Evolutionary conservation across 352 stramenopile genomes (phyloP), one percentile per base, ranked within the genome.

Genomic region (Phytophthora sp.): DNA sequence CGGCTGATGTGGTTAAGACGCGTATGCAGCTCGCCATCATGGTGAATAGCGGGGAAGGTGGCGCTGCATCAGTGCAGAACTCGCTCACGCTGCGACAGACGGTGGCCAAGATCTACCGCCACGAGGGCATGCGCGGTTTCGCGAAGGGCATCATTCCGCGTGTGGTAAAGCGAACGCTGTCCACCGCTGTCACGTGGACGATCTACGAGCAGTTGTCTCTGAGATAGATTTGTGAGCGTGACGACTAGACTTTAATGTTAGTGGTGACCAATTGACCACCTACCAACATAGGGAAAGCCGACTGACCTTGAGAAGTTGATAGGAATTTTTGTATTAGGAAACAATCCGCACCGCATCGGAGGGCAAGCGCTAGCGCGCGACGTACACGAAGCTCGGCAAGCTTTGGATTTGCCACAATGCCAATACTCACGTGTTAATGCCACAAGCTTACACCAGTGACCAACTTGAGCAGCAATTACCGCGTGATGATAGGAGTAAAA

Each of bases 101-200:
- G 1, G 72, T 95, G 51, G 55, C 36, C 53, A 91, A 91, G 53
- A 98, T 99, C 56, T 86, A 93, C 50, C 60, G 71, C 53, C 84
- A 97, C 21, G 98, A 99, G 73, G 98, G 98, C 44, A 51, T 72
- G 31, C 66, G 71, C 0, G 97, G 96, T 41, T 98, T 99, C 62
- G 97, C 96, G 45, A 89, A 95, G 50, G 98, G 98, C 38, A 90
- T 98, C 30, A 65, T 91, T 36, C 95, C 98, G 15, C 85, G 98
- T 23, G 85, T 99, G 29, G 70, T 99, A 50, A 97, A 98, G 49
- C 97, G 98, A 57, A 98, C 98, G 36, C 95, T 98, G 27, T 97
- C 94, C n/a, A 98, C 98, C 4, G 98, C 98, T 16, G 97, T 99
- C 63, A 98, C 93, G 15, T 99, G 98, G 98, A 99, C 97, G 12